Evolutionary conservation across 2,329 filamentous ascomycete genomes (phyloP).

Genomic region (Coniella vitis): DNA sequence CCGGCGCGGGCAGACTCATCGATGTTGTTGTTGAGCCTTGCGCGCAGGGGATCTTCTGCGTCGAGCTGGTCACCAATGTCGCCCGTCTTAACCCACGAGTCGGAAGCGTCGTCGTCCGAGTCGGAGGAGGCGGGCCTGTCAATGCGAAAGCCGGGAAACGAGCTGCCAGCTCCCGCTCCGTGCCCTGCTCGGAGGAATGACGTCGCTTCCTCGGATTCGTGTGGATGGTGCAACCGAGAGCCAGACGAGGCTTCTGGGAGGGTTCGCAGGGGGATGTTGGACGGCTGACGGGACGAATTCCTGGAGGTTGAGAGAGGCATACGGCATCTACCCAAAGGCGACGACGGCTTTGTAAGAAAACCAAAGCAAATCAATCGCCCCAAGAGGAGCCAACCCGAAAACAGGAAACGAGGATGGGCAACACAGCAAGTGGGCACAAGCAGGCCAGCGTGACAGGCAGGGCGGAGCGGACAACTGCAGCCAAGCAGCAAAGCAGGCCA

Average conservation of each 20-base stretch:
- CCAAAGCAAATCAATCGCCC: conserved; percentile 1
- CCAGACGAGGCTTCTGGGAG: conserved; percentile 38
- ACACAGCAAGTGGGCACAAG: too few relatives aligned
- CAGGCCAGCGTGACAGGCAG: not conserved
- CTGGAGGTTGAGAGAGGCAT: conserved; percentile 69
- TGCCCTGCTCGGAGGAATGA: conserved; percentile 35
- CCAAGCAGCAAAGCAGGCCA: not conserved
- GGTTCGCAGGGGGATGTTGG: conserved; percentile 82
- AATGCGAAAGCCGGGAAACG: conserved; percentile 39
- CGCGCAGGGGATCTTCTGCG: conserved; percentile 73
- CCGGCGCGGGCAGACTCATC: conserved; percentile 55
- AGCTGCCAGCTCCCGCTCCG: conserved; percentile 26
- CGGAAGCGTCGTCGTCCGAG: conserved; percentile 46
- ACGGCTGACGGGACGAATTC: conserved; percentile 54
- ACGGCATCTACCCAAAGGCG: conserved; percentile 11
- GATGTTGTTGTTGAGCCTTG: conserved; percentile 59
- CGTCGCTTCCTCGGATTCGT: conserved; percentile 36
- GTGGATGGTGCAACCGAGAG: conserved; percentile 26
- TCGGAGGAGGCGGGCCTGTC: conserved; percentile 53
- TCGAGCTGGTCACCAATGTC: conserved; percentile 90
- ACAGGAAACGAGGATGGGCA: not conserved
- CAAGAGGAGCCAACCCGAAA: not conserved
- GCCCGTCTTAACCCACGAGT: conserved; percentile 85
- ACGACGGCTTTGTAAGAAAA: too few relatives aligned
- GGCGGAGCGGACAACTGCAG: conserved; percentile 3